A percentile compares a stretch with the other conserved stretches of the same genome.
These are phyloP conservation scores for Moricandia moricandioides DNA, from an alignment of 345 rosid genomes.

Conservation along the genomic window DNA sequence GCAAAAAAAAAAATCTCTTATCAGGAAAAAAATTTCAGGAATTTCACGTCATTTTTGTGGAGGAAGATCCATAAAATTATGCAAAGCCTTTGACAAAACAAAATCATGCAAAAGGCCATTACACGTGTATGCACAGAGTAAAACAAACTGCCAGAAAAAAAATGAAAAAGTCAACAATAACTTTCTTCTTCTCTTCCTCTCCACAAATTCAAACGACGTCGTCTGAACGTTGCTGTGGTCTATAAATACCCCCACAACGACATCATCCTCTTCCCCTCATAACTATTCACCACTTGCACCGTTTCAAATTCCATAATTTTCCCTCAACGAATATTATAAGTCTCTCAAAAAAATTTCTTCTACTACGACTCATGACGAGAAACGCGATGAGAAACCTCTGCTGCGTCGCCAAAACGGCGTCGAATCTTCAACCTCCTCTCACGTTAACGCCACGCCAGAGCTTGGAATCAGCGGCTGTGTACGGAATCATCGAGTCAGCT, in stretches of 20 bases:
- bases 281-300: not conserved
- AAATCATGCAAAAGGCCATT: not conserved
- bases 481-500: conserved; percentile 44
- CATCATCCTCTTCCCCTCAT: not conserved
- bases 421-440: conserved; percentile 7
- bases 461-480: conserved; percentile 29
- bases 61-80: conserved; percentile 6
- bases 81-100: not conserved
- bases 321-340: not conserved
- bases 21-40: too few species aligned
- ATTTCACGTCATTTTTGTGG: not conserved
- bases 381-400: conserved; percentile 43
- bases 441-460: conserved; percentile 34
- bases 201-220: conserved; percentile 24
- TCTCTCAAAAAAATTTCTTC: not conserved
- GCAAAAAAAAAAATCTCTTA: too few species aligned
- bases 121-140: conserved; percentile 22
- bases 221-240: not conserved
- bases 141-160: not conserved
- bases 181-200: conserved; percentile 6
- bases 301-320: not conserved
- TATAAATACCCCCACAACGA: conserved; percentile 30
- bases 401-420: conserved; percentile 38
- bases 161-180: conserved; percentile 9
- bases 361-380: conserved; percentile 17